These are phyloP conservation scores for Hygrophorus russula DNA, from an alignment of 768 basidiomycete species.

Conservation along the genomic window DNA sequence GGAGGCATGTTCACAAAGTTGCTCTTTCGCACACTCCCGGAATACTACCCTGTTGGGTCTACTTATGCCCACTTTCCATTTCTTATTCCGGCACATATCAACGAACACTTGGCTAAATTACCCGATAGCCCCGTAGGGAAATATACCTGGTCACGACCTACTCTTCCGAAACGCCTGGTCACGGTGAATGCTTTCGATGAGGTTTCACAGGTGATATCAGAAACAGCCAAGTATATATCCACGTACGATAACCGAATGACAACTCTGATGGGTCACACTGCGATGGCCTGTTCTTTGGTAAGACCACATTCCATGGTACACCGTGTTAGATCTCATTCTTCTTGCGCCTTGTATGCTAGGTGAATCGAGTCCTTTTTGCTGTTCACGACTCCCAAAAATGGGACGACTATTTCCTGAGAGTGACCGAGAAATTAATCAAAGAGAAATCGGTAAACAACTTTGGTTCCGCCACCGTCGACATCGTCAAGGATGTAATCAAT, in stretches of 20 bases:
- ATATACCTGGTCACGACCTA: slow-evolving; percentile 54
- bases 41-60: slow-evolving; percentile 53
- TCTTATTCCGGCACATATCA: slow-evolving; percentile 45
- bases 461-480: slow-evolving; percentile 31
- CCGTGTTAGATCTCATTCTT: neutral
- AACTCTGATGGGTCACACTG: slow-evolving; percentile 14
- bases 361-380: slow-evolving; percentile 13
- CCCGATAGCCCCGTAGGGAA: slow-evolving; percentile 22
- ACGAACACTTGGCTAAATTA: slow-evolving; percentile 24
- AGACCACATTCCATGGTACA: neutral
- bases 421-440: slow-evolving; percentile 21
- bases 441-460: slow-evolving; percentile 22
- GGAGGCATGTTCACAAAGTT: slow-evolving; percentile 69
- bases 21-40: slow-evolving; percentile 60
- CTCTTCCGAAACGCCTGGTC: slow-evolving; percentile 11
- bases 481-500: slow-evolving; percentile 61
- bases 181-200: slow-evolving; percentile 20
- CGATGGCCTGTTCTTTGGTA: slow-evolving; percentile 15
- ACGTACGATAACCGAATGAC: slow-evolving; percentile 22
- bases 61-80: slow-evolving; percentile 78
- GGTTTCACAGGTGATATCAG: slow-evolving; percentile 23
- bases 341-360: slow-evolving; percentile 5
- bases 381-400: slow-evolving; percentile 9
- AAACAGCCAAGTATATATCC: slow-evolving; percentile 19
- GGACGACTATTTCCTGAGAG: slow-evolving; percentile 21